phyloP scores from a whole-genome alignment of 2,329 filamentous ascomycete genomes.

The Xylariaceae sp. region DNA sequence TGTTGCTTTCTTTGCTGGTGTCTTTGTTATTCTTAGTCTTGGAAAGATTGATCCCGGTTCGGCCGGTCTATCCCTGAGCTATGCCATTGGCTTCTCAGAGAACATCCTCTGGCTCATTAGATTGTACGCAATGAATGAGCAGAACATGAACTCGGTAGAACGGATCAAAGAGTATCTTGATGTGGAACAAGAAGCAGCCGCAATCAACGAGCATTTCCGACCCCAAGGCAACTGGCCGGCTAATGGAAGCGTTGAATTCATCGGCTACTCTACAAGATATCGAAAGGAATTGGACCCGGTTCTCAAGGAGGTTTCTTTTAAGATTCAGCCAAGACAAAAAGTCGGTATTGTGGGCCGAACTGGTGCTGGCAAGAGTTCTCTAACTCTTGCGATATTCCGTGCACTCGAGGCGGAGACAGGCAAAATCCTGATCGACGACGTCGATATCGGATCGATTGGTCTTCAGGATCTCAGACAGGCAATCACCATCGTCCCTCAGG shows the following conservation, averaged over 20 bases:
- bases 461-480: slow-evolving; percentile 88
- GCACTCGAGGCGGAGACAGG: slow-evolving; percentile 87
- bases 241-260: slow-evolving; percentile 80
- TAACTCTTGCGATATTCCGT: slow-evolving; percentile 88
- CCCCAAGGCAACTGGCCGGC: slow-evolving; percentile 80
- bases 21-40: slow-evolving; percentile 80
- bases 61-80: slow-evolving; percentile 88
- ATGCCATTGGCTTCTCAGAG: slow-evolving; percentile 94
- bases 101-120: slow-evolving; percentile 96
- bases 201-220: slow-evolving; percentile 70
- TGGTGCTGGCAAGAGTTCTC: slow-evolving; percentile 91
- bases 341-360: slow-evolving; percentile 95
- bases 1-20: slow-evolving; percentile 88
- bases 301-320: slow-evolving; percentile 76
- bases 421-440: slow-evolving; percentile 80
- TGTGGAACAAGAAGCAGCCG: slow-evolving; percentile 83
- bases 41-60: slow-evolving; percentile 83
- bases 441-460: slow-evolving; percentile 87
- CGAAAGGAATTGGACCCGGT: slow-evolving; percentile 82
- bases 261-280: slow-evolving; percentile 84
- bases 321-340: slow-evolving; percentile 80
- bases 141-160: slow-evolving; percentile 99
- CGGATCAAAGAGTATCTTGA: slow-evolving; percentile 96
- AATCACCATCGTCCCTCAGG: slow-evolving; percentile 96
- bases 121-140: slow-evolving; percentile 89